Conservation (phyloP, 257 asterid species). For the Solanum tacnaense region DNA sequence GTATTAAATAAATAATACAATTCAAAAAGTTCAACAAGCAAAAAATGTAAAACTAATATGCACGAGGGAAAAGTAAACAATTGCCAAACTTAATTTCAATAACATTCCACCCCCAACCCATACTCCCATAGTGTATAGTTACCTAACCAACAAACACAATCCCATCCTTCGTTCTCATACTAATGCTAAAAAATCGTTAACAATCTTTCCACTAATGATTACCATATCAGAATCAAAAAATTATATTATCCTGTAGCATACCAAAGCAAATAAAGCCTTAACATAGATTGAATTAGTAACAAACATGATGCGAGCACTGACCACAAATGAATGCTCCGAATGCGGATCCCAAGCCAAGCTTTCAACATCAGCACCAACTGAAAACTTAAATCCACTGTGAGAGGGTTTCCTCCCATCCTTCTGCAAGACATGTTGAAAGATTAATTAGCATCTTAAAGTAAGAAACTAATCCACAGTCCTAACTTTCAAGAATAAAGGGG, state of each 20-base stretch:
- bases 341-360: slow-evolving; percentile 93
- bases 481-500: not conserved
- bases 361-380: slow-evolving; percentile 73
- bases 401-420: slow-evolving; percentile 51
- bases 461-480: not conserved
- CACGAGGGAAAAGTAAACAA: not conserved
- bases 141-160: not conserved
- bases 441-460: not conserved
- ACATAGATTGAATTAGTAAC: slow-evolving; percentile 1
- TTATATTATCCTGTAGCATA: not conserved
- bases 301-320: slow-evolving; percentile 20
- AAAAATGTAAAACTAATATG: not conserved
- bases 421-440: slow-evolving; percentile 28
- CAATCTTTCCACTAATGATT: not conserved
- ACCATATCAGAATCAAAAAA: not conserved
- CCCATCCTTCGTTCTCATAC: not conserved
- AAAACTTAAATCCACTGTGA: slow-evolving; percentile 55
- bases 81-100: not conserved
- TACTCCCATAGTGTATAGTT: not conserved
- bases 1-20: not conserved
- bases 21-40: not conserved
- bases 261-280: not conserved
- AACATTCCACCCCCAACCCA: not conserved
- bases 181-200: not conserved
- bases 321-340: slow-evolving; percentile 85